Percentiles rank a stretch among this genome's conserved stretches.
Evolutionary conservation across 768 basidiomycete genomes (phyloP).

Genomic region (Pilatotrama ljubarskyi): DNA sequence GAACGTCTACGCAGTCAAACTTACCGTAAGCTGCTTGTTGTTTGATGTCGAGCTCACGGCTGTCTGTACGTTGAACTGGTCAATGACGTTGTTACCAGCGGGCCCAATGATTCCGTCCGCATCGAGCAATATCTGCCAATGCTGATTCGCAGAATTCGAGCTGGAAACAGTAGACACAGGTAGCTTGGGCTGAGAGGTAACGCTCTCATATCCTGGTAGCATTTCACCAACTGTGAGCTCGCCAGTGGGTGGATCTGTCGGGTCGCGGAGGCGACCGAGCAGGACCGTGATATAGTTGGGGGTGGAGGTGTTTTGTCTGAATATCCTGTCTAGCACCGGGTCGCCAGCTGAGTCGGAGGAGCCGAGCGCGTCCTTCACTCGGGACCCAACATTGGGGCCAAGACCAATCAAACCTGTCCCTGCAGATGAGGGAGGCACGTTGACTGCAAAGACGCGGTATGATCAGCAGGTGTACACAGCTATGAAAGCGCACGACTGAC

Average conservation of each 20-base stretch:
- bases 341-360: conserved; percentile 40
- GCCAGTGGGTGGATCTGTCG: conserved; percentile 52
- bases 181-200: conserved; percentile 53
- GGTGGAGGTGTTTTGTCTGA: conserved; percentile 54
- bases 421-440: conserved; percentile 35
- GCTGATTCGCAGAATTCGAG: conserved; percentile 45
- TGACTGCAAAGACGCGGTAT: conserved; percentile 35
- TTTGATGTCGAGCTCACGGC: conserved; percentile 42
- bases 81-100: conserved; percentile 52
- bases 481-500: conserved; percentile 33
- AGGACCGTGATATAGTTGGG: conserved; percentile 65
- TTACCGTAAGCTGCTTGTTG: conserved; percentile 49
- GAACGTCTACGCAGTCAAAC: not conserved
- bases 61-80: conserved; percentile 46
- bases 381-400: conserved; percentile 61
- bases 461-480: not conserved
- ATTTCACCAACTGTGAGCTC: conserved; percentile 64
- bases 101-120: conserved; percentile 62
- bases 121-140: conserved; percentile 68
- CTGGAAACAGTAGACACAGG: conserved; percentile 43
- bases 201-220: conserved; percentile 46
- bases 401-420: conserved; percentile 53
- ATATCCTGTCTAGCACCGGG: conserved; percentile 64
- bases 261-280: conserved; percentile 60
- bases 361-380: conserved; percentile 39